Base-by-base conservation (phyloP, 176 grass and related monocot species). In the Oryza rufipogon region DNA sequence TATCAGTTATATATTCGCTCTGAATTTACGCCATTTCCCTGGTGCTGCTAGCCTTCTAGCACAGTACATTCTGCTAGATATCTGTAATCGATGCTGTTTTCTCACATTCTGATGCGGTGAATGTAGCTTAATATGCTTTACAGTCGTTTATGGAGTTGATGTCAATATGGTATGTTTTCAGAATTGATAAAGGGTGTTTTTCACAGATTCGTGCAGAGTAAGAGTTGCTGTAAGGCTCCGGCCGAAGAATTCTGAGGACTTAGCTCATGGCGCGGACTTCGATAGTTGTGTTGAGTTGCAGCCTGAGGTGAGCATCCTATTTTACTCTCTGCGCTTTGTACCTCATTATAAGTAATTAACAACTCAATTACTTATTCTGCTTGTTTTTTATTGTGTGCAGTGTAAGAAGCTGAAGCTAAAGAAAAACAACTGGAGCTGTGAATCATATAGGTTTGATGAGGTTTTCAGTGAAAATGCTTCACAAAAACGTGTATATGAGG, bases 391-490 rank as follows among this genome's bases (percentile, higher is more conserved):
- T 81, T 74, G 41, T 80, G 38, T 91, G 75, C 83, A 98, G 95
- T 81, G 81, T 65, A 98, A 95, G 83, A 93, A 90, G 63, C 61
- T 98, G 19, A 98, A 86, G 78, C 77, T 98, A 30, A 95, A 87
- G 80, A 93, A 90, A 81, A 98, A 98, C 56, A 98, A 98, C 72
- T 98, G 96, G 96, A 93, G 74, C 54, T 92, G 75, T 60, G 96
- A 98, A 58, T 85, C 93, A 76, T 98, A 98, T 65, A 95, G 68
- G 85, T 98, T 98, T 32, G 96, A 98, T 64, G 96, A 98, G 65
- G 86, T 98, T 68, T 92, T 98, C 71, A 85, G 80, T 20, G 89
- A 98, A 71, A 88, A 75, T 71, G 85, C 93, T 87, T 98, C 93
- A 30, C 96, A 98, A 77, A 94, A 82, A 82, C 96, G 96, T 58